Percentiles rank a stretch among this genome's conserved stretches.
These are phyloP conservation scores for Citrullus amarus DNA, from an alignment of 306 rosid genomes.

Conservation along the genomic window DNA sequence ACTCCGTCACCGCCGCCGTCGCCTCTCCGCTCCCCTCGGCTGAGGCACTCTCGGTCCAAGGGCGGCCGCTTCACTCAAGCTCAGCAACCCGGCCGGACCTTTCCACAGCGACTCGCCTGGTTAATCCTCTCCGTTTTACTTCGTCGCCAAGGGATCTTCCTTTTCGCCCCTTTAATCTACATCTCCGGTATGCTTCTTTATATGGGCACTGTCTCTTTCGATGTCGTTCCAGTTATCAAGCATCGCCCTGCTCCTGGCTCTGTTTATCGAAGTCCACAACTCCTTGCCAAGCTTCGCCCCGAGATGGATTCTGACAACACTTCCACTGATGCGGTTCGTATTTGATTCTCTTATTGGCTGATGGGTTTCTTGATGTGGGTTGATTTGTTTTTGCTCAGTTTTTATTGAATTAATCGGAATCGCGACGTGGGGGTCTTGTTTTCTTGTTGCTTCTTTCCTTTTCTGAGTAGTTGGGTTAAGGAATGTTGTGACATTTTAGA, in stretches of 20 bases:
- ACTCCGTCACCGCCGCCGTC: conserved; percentile 89
- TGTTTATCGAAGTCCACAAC: conserved; percentile 66
- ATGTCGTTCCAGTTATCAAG: conserved; percentile 53
- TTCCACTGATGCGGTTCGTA: conserved; percentile 68
- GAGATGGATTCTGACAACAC: conserved; percentile 70
- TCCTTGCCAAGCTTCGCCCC: conserved; percentile 43
- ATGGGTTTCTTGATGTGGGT: conserved; percentile 2
- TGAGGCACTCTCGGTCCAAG: conserved; percentile 53
- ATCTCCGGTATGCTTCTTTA: conserved; percentile 82
- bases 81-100: conserved; percentile 34
- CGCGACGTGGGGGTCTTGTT: neutral
- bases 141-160: conserved; percentile 81
- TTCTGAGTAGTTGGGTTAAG: neutral
- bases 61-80: conserved; percentile 34
- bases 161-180: conserved; percentile 91
- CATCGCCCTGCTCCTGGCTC: conserved; percentile 75
- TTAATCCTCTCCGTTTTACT: conserved; percentile 58
- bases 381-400: neutral
- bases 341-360: neutral
- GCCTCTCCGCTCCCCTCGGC: conserved; percentile 77
- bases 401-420: neutral
- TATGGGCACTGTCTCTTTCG: conserved; percentile 70
- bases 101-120: conserved; percentile 55
- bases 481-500: neutral
- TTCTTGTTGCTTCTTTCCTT: neutral